Base-by-base conservation (phyloP, 2,329 filamentous ascomycete genomes). In the Aschersonia sp. region DNA sequence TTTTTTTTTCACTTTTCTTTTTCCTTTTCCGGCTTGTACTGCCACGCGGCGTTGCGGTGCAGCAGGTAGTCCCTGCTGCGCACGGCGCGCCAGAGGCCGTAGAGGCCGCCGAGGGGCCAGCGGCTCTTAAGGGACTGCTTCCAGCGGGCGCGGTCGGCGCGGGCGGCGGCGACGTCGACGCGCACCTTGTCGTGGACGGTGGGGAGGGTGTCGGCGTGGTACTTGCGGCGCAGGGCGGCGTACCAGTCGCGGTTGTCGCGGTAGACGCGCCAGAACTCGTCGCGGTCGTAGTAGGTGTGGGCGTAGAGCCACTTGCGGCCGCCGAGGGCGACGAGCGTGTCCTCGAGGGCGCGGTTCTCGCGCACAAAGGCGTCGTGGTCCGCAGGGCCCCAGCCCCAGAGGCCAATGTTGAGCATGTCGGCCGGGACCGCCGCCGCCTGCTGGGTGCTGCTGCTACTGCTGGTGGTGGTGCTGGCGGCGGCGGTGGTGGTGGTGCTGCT, bases 251-350 rank as follows among this genome's bases (percentile, higher is more conserved):
- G 63, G 48, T 69, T 70, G 4, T 47, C 7, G 59, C 69, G 70
- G 60, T 85, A 85, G 46, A 79, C 68, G 35, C 65, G 56, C 80
- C 81, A 85, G 63, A 85, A 87, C 58, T 85, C 78, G 0, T 73
- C 66, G 58, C 84, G 75, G n/a, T 75, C 73, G 62, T 92, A 92
- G 66, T 88, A 94, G 0, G 85, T 83, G 57, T 90, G 84, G 3
- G 87, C 86, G 63, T 94, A 94, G 10, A 94, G 69, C 83, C 86
- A 92, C 68, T 94, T 94, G 68, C 84, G 78, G 2, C 87, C 87
- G 44, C 81, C 80, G 1, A 92, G 73, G 53, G 78, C 71, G 44
- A 69, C 68, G 4, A 89, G 75, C 58, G 83, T 83, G 22, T 68
- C 65, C 66, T 94, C 87, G 22, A 94, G 71, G 42, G 71, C 72